These are phyloP conservation scores for Coemansia sp. DNA, from an alignment of 192 early-diverging fungal species.

Conservation along the genomic window DNA sequence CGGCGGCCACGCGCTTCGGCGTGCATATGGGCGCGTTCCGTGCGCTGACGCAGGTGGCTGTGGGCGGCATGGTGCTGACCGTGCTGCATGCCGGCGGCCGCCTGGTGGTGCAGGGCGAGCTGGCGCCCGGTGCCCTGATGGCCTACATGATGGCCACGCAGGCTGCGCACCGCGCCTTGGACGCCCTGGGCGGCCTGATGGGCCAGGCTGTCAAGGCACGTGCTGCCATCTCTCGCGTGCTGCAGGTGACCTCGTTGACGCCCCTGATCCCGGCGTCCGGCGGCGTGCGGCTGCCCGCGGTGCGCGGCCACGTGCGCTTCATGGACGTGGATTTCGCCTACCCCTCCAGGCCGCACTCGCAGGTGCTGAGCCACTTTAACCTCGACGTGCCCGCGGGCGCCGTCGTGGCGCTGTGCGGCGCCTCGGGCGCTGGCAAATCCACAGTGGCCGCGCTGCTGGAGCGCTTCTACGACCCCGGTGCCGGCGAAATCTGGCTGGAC, in stretches of 20 bases:
- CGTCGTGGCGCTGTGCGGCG: slow-evolving; percentile 51
- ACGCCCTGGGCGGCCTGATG: slow-evolving; percentile 58
- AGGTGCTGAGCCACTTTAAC: slow-evolving; percentile 40
- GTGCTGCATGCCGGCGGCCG: slow-evolving; percentile 56
- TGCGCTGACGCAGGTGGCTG: slow-evolving; percentile 58
- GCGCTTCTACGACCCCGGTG: slow-evolving; percentile 70
- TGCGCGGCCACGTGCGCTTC: slow-evolving; percentile 55
- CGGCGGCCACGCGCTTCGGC: slow-evolving; percentile 52
- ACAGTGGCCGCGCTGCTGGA: slow-evolving; percentile 71
- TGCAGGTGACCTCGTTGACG: slow-evolving; percentile 49
- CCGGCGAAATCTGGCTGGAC: slow-evolving; percentile 66
- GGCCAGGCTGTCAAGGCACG: slow-evolving; percentile 60
- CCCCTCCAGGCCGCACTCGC: slow-evolving; percentile 44
- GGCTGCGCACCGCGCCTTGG: slow-evolving; percentile 59
- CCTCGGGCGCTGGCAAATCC: slow-evolving; percentile 65
- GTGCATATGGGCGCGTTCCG: slow-evolving; percentile 63
- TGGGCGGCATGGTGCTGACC: slow-evolving; percentile 56
- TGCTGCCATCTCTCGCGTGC: slow-evolving; percentile 54
- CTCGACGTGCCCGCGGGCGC: slow-evolving; percentile 49
- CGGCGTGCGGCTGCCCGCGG: slow-evolving; percentile 29
- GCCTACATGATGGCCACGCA: slow-evolving; percentile 64
- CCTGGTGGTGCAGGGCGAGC: slow-evolving; percentile 51
- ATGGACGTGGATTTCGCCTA: slow-evolving; percentile 55
- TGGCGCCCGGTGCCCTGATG: slow-evolving; percentile 60
- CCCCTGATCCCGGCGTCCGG: slow-evolving; percentile 46